A percentile compares a stretch with the other conserved stretches of the same genome.
These are phyloP conservation scores for Vitis amurensis DNA, from an alignment of 164 flowering plant genomes.

Conservation along the genomic window DNA sequence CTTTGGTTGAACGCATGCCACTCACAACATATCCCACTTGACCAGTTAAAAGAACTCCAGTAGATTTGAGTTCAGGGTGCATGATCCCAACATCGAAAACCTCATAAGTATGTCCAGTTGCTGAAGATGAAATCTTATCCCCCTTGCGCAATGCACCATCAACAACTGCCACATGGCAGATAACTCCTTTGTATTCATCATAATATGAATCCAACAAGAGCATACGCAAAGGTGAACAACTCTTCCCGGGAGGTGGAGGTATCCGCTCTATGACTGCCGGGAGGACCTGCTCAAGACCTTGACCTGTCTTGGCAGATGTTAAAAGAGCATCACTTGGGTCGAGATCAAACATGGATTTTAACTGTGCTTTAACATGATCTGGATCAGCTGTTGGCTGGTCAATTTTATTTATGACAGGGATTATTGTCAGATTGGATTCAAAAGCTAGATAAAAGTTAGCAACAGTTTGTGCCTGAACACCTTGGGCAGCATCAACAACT, in stretches of 20 bases:
- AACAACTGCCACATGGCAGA: conserved; percentile 97
- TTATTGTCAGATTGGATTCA: conserved; percentile 78
- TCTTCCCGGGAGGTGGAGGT: conserved; percentile 89
- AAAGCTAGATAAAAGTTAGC: conserved; percentile 97
- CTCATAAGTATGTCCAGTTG: conserved; percentile 83
- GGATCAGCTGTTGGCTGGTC: conserved; percentile 99
- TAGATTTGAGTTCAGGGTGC: conserved; percentile 90
- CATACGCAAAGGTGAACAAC: conserved; percentile 68
- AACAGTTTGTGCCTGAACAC: conserved; percentile 97
- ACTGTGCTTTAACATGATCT: conserved; percentile 86
- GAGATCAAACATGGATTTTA: conserved; percentile 92
- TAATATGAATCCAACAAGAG: conserved; percentile 93
- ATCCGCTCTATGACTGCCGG: conserved; percentile 93
- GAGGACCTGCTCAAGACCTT: conserved; percentile 90
- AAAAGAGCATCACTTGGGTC: conserved; percentile 73
- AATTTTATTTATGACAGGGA: conserved; percentile 92
- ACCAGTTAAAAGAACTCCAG: conserved; percentile 87
- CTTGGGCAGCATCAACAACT: conserved; percentile 99
- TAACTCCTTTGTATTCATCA: conserved; percentile 95
- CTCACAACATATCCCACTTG: conserved; percentile 93
- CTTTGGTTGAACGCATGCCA: conserved; percentile 97
- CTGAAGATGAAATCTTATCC: conserved; percentile 82
- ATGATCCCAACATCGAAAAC: conserved; percentile 83
- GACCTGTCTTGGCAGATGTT: conserved; percentile 96
- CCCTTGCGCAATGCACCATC: conserved; percentile 88